These are phyloP conservation scores for Eucalyptus sideroxylon DNA, from an alignment of 345 rosid species.

Conservation along the genomic window DNA sequence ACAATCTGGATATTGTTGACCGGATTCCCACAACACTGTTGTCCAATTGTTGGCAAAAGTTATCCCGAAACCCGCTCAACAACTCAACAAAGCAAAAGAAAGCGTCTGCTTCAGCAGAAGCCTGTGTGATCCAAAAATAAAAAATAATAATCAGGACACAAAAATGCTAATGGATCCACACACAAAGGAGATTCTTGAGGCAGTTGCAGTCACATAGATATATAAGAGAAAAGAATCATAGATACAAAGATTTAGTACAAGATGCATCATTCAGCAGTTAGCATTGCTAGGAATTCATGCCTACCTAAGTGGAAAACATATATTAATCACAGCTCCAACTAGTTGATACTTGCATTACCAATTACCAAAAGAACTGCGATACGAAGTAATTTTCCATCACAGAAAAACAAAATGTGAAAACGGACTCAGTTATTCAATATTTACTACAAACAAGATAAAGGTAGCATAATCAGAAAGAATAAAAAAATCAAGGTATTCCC, in stretches of 20 bases:
- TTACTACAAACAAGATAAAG: not conserved
- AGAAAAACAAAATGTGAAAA: not conserved
- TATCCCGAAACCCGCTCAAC: constrained; percentile 92
- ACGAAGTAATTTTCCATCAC: not conserved
- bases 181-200: not conserved
- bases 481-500: not conserved
- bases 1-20: constrained; percentile 67
- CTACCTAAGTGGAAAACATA: not conserved
- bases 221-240: not conserved
- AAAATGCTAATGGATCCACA: not conserved
- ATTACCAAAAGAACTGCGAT: not conserved
- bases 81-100: constrained; percentile 95
- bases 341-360: not conserved
- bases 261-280: not conserved
- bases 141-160: not conserved
- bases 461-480: not conserved
- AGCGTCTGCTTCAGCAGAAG: constrained; percentile 79
- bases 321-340: not conserved
- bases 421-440: not conserved
- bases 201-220: not conserved
- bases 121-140: constrained; percentile 21
- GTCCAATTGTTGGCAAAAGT: constrained; percentile 97
- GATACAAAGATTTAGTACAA: not conserved
- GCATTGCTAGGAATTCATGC: not conserved
- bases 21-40: constrained; percentile 97